Percentiles rank a stretch among this genome's conserved stretches.
These are phyloP conservation scores for Pleurotus pulmonarius DNA, from an alignment of 768 basidiomycete genomes.

Conservation along the genomic window DNA sequence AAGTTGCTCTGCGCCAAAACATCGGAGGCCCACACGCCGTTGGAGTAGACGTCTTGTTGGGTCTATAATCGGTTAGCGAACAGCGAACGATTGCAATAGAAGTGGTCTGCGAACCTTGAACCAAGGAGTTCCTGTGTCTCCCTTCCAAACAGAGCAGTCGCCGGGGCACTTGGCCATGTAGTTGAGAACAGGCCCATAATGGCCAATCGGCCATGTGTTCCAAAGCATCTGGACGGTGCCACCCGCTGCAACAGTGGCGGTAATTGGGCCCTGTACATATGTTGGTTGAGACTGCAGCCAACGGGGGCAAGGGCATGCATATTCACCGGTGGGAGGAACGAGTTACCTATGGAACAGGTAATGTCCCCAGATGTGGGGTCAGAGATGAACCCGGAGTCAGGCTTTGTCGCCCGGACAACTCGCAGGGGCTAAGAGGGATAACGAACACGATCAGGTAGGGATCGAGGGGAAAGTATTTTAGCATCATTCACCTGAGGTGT, in stretches of 20 bases:
- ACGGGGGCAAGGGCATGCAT: background rate
- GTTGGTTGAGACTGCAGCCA: background rate
- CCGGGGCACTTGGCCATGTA: slow-evolving; percentile 35
- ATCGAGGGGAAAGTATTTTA: no score
- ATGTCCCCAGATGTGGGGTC: slow-evolving; percentile 28
- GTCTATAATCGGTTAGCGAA: slow-evolving; percentile 19
- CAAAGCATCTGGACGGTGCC: slow-evolving; percentile 29
- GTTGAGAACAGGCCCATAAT: slow-evolving; percentile 35
- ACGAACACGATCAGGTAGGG: no score
- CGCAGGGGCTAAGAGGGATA: slow-evolving; percentile 22
- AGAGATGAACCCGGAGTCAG: slow-evolving; percentile 31
- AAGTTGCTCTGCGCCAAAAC: slow-evolving; percentile 28
- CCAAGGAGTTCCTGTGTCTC: slow-evolving; percentile 33
- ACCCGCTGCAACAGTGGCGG: slow-evolving; percentile 31
- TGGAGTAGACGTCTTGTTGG: slow-evolving; percentile 29
- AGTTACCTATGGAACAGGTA: slow-evolving; percentile 35
- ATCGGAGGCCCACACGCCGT: slow-evolving; percentile 35
- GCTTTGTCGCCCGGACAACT: slow-evolving; percentile 30
- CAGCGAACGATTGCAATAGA: background rate
- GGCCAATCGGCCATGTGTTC: slow-evolving; percentile 37
- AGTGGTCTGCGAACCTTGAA: slow-evolving; percentile 26
- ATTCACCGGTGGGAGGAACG: slow-evolving; percentile 28
- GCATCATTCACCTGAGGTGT: slow-evolving; percentile 23
- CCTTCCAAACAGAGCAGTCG: slow-evolving; percentile 31
- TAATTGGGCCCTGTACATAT: slow-evolving; percentile 26